Conservation (phyloP, 2,329 filamentous ascomycete species). For the Drechmeria coniospora region DNA sequence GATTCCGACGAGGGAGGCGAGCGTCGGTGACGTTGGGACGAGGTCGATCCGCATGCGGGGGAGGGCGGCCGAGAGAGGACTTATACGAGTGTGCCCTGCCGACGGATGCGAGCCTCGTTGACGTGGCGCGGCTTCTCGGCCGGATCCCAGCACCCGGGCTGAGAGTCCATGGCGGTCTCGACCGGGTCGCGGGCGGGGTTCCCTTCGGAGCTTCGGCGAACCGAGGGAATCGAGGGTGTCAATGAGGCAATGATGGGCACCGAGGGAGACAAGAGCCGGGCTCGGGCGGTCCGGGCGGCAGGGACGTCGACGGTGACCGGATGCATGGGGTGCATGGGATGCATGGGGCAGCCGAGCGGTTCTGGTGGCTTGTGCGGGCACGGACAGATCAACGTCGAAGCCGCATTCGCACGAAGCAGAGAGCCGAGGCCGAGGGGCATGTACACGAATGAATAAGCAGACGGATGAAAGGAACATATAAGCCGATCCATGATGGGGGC, state of each 20-base stretch:
- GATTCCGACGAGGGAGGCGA: background rate
- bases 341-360: no score
- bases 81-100: background rate
- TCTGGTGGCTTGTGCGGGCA: no score
- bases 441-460: no score
- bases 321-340: no score
- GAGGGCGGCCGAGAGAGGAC: background rate
- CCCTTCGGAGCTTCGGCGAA: slow-evolving; percentile 4
- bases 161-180: slow-evolving; percentile 13
- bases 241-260: background rate
- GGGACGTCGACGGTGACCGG: no score
- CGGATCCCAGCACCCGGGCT: slow-evolving; percentile 7
- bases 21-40: background rate
- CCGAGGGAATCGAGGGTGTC: background rate
- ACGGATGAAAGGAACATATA: no score
- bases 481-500: no score
- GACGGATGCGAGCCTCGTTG: slow-evolving; percentile 3
- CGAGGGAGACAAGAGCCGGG: background rate
- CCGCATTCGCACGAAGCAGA: no score
- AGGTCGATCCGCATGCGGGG: slow-evolving; percentile 1
- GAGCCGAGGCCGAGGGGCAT: no score
- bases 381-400: no score
- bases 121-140: slow-evolving; percentile 1
- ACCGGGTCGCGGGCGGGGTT: slow-evolving; percentile 8
- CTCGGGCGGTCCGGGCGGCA: no score